phyloP scores from a whole-genome alignment of 345 rosid species.

The Citrus hindsii region DNA sequence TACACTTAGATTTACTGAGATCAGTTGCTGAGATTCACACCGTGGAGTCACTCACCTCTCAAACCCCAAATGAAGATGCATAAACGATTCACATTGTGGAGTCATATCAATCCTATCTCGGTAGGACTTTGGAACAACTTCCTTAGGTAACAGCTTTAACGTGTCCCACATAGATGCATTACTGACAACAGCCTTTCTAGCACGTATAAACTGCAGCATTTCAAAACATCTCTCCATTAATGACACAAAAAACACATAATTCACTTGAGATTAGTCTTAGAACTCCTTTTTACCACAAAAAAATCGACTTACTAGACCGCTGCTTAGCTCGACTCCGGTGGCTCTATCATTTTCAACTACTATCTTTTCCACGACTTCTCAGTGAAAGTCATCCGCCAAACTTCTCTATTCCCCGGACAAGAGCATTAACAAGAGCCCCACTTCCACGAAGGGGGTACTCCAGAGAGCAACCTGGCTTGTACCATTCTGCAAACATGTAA shows the following conservation, averaged over 20 bases:
- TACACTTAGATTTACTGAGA: neutral
- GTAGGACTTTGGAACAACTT: slow-evolving; percentile 59
- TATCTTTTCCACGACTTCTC: slow-evolving; percentile 72
- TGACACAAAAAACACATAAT: neutral
- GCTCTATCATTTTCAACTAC: slow-evolving; percentile 76
- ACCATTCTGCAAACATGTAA: slow-evolving; percentile 98
- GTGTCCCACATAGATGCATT: slow-evolving; percentile 98
- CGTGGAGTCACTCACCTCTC: slow-evolving; percentile 42
- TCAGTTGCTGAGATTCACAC: neutral
- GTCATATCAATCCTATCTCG: slow-evolving; percentile 43
- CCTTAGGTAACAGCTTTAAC: slow-evolving; percentile 57
- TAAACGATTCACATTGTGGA: slow-evolving; percentile 84
- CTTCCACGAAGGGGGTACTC: slow-evolving; percentile 88
- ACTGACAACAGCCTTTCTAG: slow-evolving; percentile 87
- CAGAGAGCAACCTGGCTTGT: slow-evolving; percentile 79
- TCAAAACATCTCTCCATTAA: neutral
- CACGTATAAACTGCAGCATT: slow-evolving; percentile 62
- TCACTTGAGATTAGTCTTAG: neutral
- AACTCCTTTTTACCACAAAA: neutral
- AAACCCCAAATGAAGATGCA: slow-evolving; percentile 97
- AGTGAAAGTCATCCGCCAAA: slow-evolving; percentile 75
- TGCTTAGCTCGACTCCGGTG: slow-evolving; percentile 70
- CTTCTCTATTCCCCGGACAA: slow-evolving; percentile 79
- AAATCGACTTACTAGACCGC: slow-evolving; percentile 67
- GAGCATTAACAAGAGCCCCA: slow-evolving; percentile 78